A percentile compares a stretch with the other conserved stretches of the same genome.
These are phyloP conservation scores for Paraglomus brasilianum DNA, from an alignment of 192 early-diverging fungal genomes.

Conservation along the genomic window DNA sequence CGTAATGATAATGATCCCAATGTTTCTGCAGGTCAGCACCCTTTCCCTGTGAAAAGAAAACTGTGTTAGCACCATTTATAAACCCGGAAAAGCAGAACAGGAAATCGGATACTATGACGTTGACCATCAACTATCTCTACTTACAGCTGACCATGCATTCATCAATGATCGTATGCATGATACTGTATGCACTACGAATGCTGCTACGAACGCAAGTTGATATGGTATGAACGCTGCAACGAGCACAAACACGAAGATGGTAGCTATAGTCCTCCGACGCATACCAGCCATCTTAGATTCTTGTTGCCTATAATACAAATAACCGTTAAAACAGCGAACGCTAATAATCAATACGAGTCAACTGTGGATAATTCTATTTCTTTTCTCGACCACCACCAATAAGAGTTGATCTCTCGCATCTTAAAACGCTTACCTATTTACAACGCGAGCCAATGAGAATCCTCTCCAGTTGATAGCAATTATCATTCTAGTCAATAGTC, in stretches of 20 bases:
- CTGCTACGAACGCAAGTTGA: slow-evolving; percentile 73
- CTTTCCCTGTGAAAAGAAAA: not conserved
- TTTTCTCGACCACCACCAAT: not conserved
- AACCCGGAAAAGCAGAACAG: too few relatives aligned
- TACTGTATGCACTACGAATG: slow-evolving; percentile 57
- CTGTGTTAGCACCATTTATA: too few relatives aligned
- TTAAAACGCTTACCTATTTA: slow-evolving; percentile 30
- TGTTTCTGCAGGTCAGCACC: slow-evolving; percentile 34
- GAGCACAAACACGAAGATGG: slow-evolving; percentile 48
- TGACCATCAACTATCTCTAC: too few relatives aligned
- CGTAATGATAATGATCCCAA: slow-evolving; percentile 59
- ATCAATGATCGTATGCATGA: slow-evolving; percentile 48
- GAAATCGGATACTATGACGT: too few relatives aligned
- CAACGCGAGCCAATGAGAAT: slow-evolving; percentile 22
- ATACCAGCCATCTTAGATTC: slow-evolving; percentile 39
- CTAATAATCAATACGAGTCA: not conserved
- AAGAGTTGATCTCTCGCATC: slow-evolving; percentile 29
- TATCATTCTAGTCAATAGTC: slow-evolving; percentile 8
- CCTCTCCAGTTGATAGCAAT: slow-evolving; percentile 33
- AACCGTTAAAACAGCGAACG: not conserved
- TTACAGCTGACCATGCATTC: slow-evolving; percentile 35
- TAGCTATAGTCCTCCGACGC: slow-evolving; percentile 46
- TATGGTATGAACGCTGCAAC: slow-evolving; percentile 68
- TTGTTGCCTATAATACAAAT: slow-evolving; percentile 17
- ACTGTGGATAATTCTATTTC: not conserved